Evolutionary conservation across 2,329 filamentous ascomycete species (phyloP).

Genomic region (Aspergillus latus): DNA sequence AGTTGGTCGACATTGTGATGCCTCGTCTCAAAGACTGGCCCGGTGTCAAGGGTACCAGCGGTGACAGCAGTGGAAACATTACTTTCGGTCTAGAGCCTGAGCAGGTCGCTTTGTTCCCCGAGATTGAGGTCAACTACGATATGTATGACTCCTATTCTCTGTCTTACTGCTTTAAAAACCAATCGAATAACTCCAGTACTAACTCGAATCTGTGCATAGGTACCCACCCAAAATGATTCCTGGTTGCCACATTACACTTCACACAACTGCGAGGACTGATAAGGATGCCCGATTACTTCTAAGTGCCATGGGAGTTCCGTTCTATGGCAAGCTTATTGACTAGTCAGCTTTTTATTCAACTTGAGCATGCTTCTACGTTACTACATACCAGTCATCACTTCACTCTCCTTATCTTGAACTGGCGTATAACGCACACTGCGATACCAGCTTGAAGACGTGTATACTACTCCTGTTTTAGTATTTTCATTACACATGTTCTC

Average conservation of each 20-base stretch:
- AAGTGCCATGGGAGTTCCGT: slow-evolving; percentile 72
- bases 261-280: slow-evolving; percentile 82
- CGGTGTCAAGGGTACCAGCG: slow-evolving; percentile 72
- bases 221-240: slow-evolving; percentile 75
- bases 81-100: slow-evolving; percentile 75
- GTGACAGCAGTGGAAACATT: slow-evolving; percentile 86
- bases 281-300: slow-evolving; percentile 78
- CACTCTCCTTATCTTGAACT: neutral
- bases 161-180: neutral
- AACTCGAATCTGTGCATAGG: slow-evolving; percentile 35
- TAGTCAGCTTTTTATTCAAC: slow-evolving; percentile 31
- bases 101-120: slow-evolving; percentile 80
- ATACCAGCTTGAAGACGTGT: slow-evolving; percentile 3
- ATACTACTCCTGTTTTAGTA: slow-evolving; percentile 22
- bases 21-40: slow-evolving; percentile 96
- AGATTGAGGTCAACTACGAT: slow-evolving; percentile 93
- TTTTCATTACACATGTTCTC: slow-evolving; percentile 10
- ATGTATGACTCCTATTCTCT: slow-evolving; percentile 58
- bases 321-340: slow-evolving; percentile 70
- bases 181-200: neutral
- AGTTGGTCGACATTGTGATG: slow-evolving; percentile 84
- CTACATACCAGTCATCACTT: neutral
- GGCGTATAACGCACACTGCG: slow-evolving; percentile 4
- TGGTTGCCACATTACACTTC: slow-evolving; percentile 77
- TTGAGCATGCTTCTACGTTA: neutral